phyloP scores from a whole-genome alignment of 2,329 filamentous ascomycete genomes.

The Fusarium compactum region DNA sequence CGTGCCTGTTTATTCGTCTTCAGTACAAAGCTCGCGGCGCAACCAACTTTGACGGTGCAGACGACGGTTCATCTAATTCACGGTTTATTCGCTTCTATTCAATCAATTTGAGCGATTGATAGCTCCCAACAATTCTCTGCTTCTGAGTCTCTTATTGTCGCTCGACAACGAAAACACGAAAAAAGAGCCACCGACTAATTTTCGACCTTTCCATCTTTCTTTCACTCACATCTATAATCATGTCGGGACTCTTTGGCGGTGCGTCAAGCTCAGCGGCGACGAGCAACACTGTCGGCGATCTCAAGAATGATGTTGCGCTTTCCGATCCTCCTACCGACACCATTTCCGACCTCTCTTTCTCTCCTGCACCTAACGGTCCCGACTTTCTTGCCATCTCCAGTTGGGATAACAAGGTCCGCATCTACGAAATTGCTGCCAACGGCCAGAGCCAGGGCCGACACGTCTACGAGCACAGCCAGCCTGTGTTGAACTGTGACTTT shows the following conservation, averaged over 20 bases:
- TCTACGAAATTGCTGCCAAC: constrained; percentile 87
- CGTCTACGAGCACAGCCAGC: constrained; percentile 85
- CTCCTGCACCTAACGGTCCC: constrained; percentile 65
- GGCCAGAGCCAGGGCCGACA: constrained; percentile 88
- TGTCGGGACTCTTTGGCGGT: constrained; percentile 74
- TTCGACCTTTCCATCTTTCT: constrained; percentile 11
- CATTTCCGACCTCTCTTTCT: constrained; percentile 89
- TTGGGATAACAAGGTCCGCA: constrained; percentile 98
- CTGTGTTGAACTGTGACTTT: constrained; percentile 88
- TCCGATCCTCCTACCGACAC: constrained; percentile 85
- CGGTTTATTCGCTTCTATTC: background rate
- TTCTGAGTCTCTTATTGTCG: background rate
- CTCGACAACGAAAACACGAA: constrained; percentile 1
- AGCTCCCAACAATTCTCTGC: background rate
- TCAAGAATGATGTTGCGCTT: constrained; percentile 88
- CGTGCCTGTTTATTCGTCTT: constrained; percentile 43
- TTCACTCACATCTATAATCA: constrained; percentile 52
- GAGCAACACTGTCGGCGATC: constrained; percentile 85
- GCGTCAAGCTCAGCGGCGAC: constrained; percentile 61
- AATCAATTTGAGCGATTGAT: background rate
- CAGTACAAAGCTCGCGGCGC: constrained; percentile 42
- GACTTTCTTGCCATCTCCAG: constrained; percentile 91
- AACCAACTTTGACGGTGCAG: constrained; percentile 17
- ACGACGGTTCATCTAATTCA: background rate
- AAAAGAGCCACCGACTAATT: constrained; percentile 17